Base-by-base conservation (phyloP, 495 filamentous ascomycete species). In the Chaetomidium leptoderma region DNA sequence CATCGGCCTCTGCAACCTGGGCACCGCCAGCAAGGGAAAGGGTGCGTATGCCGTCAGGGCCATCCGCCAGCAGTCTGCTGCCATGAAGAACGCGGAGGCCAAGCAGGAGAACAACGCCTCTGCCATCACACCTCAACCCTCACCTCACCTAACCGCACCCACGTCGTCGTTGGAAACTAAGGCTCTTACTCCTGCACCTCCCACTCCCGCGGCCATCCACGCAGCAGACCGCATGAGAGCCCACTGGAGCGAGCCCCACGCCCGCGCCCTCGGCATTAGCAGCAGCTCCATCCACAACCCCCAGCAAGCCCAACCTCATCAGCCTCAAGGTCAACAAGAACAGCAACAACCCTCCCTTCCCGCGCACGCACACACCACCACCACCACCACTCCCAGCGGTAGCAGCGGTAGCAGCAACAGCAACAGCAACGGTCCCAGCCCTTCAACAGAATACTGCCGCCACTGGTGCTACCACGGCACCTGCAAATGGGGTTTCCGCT, bases 401-500 rank as follows among this genome's bases (percentile, higher is more conserved):
- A n/a, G 13, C 48, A 37, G 6, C 24, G 16, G 19, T n/a, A 42
- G 4, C 35, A 53, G 6, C 48, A 39, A 17, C 48, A 37, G 9
- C 48, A 4, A 3, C 48, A 35, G 16, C 27, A 16, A 23, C 32
- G 32, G 8, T 9, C 35, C 42, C 19, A 39, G 5, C 32, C 21
- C 33, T 8, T 8, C 2, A 19, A 39, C 53, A 24, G 62, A 66
- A 9, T 68, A 68, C 66, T 79, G 76, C 66, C 68, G 67, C 33
- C 69, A 78, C 66, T 78, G 74, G 72, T 75, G 73, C 63, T 63
- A 63, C 43, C 55, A 72, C 44, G 75, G 75, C 36, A 71, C 66
- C 39, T 78, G 76, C 64, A 76, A 74, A 57, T 78, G 65, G 65
- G 72, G 70, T 56, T 44, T 59, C 17, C 58, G 65, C 24, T 79